phyloP scores from a whole-genome alignment of 495 filamentous ascomycete species.

The Penicillium nucicola region DNA sequence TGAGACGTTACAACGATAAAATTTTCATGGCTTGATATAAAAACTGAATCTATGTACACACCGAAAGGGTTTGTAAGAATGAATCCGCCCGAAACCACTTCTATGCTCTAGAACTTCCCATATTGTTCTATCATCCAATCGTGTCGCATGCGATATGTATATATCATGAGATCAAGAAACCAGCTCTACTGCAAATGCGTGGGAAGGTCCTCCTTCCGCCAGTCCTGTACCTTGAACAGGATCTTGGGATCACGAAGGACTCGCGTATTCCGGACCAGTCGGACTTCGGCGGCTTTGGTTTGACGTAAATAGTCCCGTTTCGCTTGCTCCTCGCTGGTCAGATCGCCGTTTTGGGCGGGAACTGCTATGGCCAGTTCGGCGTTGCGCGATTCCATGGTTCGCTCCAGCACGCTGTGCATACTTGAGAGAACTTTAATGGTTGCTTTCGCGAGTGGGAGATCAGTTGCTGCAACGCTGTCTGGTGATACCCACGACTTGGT shows the following conservation, averaged over 20 bases:
- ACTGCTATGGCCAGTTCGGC: slow-evolving; percentile 37
- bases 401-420: slow-evolving; percentile 82
- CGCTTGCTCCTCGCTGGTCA: slow-evolving; percentile 48
- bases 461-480: slow-evolving; percentile 61
- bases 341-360: slow-evolving; percentile 12
- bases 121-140: slow-evolving; percentile 1
- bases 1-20: slow-evolving; percentile 11
- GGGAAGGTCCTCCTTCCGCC: slow-evolving; percentile 34
- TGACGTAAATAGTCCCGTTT: slow-evolving; percentile 62
- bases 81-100: neutral
- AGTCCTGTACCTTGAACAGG: slow-evolving; percentile 35
- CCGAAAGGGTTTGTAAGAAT: neutral
- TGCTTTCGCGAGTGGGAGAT: slow-evolving; percentile 78
- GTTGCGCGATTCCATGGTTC: slow-evolving; percentile 70
- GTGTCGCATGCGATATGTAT: neutral
- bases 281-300: slow-evolving; percentile 78
- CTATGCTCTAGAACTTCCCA: neutral
- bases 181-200: slow-evolving; percentile 12
- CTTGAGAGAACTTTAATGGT: slow-evolving; percentile 85
- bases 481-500: slow-evolving; percentile 64
- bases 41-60: slow-evolving; percentile 15
- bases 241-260: slow-evolving; percentile 60
- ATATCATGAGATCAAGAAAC: neutral
- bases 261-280: slow-evolving; percentile 67
- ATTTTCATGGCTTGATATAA: neutral